A percentile compares a stretch with the other conserved stretches of the same genome.
phyloP scores from a whole-genome alignment of 352 stramenopile genomes.

The Phytophthora cactorum region DNA sequence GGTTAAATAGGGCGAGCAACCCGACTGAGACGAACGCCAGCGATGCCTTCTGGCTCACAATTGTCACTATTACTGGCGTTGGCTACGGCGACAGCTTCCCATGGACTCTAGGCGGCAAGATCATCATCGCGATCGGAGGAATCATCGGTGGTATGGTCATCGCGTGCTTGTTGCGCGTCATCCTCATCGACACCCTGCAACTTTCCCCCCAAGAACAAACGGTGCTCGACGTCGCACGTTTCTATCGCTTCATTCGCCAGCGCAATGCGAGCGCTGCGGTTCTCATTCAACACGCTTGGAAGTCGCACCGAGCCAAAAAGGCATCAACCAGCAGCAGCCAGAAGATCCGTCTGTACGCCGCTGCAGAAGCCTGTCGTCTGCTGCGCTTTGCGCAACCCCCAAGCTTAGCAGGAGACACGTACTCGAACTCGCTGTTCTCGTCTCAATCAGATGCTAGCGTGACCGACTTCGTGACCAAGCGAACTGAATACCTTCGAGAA shows the following conservation, averaged over 20 bases:
- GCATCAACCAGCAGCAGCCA: background rate
- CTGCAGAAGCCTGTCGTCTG: slow-evolving; percentile 53
- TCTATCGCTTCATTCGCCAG: slow-evolving; percentile 55
- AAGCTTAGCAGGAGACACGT: slow-evolving; percentile 18
- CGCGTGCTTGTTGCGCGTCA: slow-evolving; percentile 62
- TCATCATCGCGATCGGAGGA: slow-evolving; percentile 59
- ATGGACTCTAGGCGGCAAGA: slow-evolving; percentile 56
- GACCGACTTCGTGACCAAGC: slow-evolving; percentile 23
- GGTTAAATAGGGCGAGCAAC: slow-evolving; percentile 42
- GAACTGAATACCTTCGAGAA: slow-evolving; percentile 26
- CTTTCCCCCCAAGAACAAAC: slow-evolving; percentile 61
- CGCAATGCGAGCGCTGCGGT: slow-evolving; percentile 49
- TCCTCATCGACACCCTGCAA: slow-evolving; percentile 64
- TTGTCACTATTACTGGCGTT: slow-evolving; percentile 70
- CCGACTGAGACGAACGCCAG: slow-evolving; percentile 45
- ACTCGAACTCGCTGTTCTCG: no score
- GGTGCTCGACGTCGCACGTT: slow-evolving; percentile 65
- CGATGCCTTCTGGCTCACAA: slow-evolving; percentile 69
- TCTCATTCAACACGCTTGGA: slow-evolving; percentile 58
- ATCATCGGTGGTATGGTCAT: slow-evolving; percentile 67
- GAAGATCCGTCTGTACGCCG: slow-evolving; percentile 50
- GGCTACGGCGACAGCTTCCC: slow-evolving; percentile 66
- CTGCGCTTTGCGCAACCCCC: slow-evolving; percentile 55
- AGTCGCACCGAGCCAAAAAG: slow-evolving; percentile 30
- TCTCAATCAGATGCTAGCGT: slow-evolving; percentile 15